Conservation (phyloP, 2,329 filamentous ascomycete genomes). For the Aureobasidium zeae region DNA sequence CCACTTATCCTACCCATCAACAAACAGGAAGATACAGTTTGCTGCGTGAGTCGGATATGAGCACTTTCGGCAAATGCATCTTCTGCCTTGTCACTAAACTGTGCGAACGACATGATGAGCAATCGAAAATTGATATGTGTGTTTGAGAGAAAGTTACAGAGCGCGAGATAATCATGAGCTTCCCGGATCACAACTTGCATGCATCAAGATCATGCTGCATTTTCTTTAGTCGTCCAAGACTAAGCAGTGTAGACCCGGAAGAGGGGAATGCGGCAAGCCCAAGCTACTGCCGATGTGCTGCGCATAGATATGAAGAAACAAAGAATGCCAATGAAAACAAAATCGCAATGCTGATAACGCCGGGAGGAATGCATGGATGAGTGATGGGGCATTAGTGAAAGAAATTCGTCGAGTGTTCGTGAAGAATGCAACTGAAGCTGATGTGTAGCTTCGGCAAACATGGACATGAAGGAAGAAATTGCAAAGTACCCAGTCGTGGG, state of each 20-base stretch:
- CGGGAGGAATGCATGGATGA: conserved; percentile 5
- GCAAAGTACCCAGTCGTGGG: not conserved
- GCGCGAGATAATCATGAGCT: too few species aligned
- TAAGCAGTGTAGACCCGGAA: too few species aligned
- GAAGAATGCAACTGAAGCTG: not conserved
- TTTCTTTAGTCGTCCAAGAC: too few species aligned
- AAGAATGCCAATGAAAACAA: not conserved
- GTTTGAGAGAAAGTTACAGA: too few species aligned
- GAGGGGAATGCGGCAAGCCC: not conserved
- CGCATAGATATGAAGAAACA: not conserved
- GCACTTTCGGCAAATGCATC: too few species aligned
- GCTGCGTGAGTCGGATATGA: too few species aligned
- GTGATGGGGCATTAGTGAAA: conserved; percentile 11
- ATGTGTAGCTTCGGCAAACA: conserved; percentile 2
- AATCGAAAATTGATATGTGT: too few species aligned
- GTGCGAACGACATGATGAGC: too few species aligned
- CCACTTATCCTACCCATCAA: too few species aligned
- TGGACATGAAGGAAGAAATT: not conserved
- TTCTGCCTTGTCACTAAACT: too few species aligned
- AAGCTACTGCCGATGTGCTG: not conserved
- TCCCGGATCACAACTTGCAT: too few species aligned
- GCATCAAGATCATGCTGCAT: conserved; percentile 3
- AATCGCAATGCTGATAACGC: conserved; percentile 11
- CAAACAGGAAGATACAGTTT: too few species aligned
- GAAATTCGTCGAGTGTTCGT: conserved; percentile 10